These are phyloP conservation scores for Colletotrichum higginsianum DNA, from an alignment of 2,329 filamentous ascomycete species.

Conservation along the genomic window DNA sequence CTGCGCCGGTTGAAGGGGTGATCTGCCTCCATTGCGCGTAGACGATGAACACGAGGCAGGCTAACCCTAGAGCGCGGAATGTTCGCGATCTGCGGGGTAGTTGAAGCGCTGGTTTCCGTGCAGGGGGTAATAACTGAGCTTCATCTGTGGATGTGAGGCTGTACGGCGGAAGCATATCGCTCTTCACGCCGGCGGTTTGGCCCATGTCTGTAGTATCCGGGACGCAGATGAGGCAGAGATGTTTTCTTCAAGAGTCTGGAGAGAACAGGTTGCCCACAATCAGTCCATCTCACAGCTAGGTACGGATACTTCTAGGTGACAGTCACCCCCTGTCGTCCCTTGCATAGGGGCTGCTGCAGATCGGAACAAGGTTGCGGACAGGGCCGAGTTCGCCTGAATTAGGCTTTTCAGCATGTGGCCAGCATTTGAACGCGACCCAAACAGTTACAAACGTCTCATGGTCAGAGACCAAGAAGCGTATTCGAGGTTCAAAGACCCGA, in stretches of 20 bases:
- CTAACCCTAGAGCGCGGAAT: slow-evolving; percentile 53
- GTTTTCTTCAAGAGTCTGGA: neutral
- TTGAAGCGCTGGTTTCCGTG: slow-evolving; percentile 11
- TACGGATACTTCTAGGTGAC: neutral
- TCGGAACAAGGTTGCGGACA: slow-evolving; percentile 5
- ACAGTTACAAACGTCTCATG: too few species aligned
- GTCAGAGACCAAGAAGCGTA: too few species aligned
- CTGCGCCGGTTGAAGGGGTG: slow-evolving; percentile 25
- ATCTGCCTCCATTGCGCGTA: slow-evolving; percentile 65
- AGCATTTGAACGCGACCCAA: too few species aligned
- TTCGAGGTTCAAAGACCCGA: too few species aligned
- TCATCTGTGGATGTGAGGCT: slow-evolving; percentile 50
- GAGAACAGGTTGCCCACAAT: neutral
- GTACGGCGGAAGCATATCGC: slow-evolving; percentile 62
- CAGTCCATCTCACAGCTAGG: too few species aligned
- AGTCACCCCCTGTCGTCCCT: neutral
- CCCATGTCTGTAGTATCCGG: neutral
- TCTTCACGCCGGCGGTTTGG: slow-evolving; percentile 48
- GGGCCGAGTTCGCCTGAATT: neutral
- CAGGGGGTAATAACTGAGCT: neutral
- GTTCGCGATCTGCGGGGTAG: slow-evolving; percentile 34
- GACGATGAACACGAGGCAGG: slow-evolving; percentile 65
- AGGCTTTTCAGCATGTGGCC: too few species aligned
- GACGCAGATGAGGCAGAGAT: too few species aligned
- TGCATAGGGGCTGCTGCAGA: neutral